Evolutionary conservation across 805 yeast species (phyloP).

Genomic region (Nakazawaea ishiwadae): DNA sequence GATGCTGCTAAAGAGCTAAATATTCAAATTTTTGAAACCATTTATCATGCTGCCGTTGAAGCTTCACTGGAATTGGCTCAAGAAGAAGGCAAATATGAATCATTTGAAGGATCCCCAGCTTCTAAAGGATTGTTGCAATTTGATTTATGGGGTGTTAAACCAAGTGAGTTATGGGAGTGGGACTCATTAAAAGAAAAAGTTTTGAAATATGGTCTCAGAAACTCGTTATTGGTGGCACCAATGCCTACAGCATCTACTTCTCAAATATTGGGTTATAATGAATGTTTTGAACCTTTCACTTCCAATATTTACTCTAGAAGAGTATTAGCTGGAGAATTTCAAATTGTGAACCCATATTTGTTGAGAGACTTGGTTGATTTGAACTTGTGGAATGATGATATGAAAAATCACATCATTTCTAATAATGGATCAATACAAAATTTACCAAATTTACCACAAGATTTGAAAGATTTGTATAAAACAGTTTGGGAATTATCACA

Average conservation of each 20-base stretch:
- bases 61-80: slow-evolving; percentile 50
- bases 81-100: slow-evolving; percentile 44
- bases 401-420: slow-evolving; percentile 52
- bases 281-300: slow-evolving; percentile 61
- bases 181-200: slow-evolving; percentile 45
- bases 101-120: slow-evolving; percentile 55
- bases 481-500: slow-evolving; percentile 63
- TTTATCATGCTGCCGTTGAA: slow-evolving; percentile 56
- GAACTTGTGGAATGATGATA: slow-evolving; percentile 53
- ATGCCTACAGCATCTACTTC: slow-evolving; percentile 69
- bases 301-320: slow-evolving; percentile 60
- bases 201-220: slow-evolving; percentile 47
- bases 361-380: slow-evolving; percentile 53
- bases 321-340: slow-evolving; percentile 62
- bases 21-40: slow-evolving; percentile 57
- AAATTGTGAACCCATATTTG: slow-evolving; percentile 56
- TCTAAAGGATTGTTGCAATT: slow-evolving; percentile 53
- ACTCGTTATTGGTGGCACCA: slow-evolving; percentile 58
- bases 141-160: slow-evolving; percentile 57
- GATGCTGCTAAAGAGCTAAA: slow-evolving; percentile 52
- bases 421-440: slow-evolving; percentile 57
- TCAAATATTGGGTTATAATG: slow-evolving; percentile 57
- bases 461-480: slow-evolving; percentile 49
- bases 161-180: slow-evolving; percentile 57
- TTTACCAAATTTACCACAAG: slow-evolving; percentile 49